These are phyloP conservation scores for Melanogaster broomeanus DNA, from an alignment of 768 basidiomycete species.

Conservation along the genomic window DNA sequence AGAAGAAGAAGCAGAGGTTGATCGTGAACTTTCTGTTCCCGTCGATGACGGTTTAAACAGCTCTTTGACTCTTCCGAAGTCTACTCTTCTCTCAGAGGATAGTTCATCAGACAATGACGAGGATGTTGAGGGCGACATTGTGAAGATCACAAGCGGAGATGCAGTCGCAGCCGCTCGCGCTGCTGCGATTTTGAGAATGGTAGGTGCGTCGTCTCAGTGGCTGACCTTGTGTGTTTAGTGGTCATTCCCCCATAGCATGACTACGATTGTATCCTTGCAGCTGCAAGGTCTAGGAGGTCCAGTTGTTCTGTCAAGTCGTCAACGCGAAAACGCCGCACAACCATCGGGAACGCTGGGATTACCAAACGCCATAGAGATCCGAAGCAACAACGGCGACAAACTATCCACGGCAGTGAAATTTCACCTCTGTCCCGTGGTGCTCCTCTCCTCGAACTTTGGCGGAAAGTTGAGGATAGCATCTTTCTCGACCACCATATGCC, in stretches of 20 bases:
- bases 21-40: conserved; percentile 38
- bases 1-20: conserved; percentile 33
- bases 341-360: conserved; percentile 31
- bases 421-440: conserved; percentile 36
- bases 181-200: conserved; percentile 91
- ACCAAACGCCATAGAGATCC: conserved; percentile 22
- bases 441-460: conserved; percentile 29
- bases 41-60: conserved; percentile 16
- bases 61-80: background rate
- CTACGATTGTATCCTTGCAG: conserved; percentile 70
- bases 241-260: conserved; percentile 58
- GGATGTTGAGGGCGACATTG: conserved; percentile 47
- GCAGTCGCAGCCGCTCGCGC: conserved; percentile 87
- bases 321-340: conserved; percentile 41
- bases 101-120: conserved; percentile 29
- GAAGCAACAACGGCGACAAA: conserved; percentile 12
- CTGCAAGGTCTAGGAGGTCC: conserved; percentile 27
- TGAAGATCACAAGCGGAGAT: conserved; percentile 84
- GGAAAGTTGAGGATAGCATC: conserved; percentile 29
- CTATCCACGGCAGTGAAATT: conserved; percentile 14
- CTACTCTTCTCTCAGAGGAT: conserved; percentile 1
- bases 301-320: conserved; percentile 34
- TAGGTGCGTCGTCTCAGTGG: conserved; percentile 33
- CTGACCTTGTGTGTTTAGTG: background rate
- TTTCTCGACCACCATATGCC: conserved; percentile 28